Evolutionary conservation across 257 asterid genomes (phyloP).

Genomic region (Penstemon davidsonii): DNA sequence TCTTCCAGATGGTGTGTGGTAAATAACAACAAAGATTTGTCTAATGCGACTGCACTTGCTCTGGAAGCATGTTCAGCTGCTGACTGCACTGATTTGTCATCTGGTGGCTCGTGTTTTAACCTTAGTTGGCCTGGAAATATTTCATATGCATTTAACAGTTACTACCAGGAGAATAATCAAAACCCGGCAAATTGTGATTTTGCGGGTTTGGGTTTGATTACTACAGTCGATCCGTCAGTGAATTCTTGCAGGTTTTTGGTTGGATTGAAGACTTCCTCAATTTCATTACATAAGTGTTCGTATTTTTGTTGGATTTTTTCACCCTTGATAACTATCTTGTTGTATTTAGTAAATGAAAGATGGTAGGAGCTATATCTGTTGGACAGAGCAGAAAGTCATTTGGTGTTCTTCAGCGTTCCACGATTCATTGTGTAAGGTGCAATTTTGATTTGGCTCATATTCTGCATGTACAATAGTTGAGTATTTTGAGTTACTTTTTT

Average conservation of each 20-base stretch:
- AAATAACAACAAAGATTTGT: conserved; percentile 62
- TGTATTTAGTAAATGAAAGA: conserved; percentile 32
- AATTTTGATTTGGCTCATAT: too few species aligned
- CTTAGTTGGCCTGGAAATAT: conserved; percentile 79
- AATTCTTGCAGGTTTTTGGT: conserved; percentile 62
- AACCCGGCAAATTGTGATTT: conserved; percentile 60
- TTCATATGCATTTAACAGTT: conserved; percentile 78
- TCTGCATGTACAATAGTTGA: too few species aligned
- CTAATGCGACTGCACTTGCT: conserved; percentile 57
- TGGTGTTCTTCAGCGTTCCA: neutral
- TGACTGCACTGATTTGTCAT: conserved; percentile 61
- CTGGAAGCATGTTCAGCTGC: conserved; percentile 62
- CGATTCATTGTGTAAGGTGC: too few species aligned
- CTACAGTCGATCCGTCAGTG: conserved; percentile 77
- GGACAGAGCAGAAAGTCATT: neutral
- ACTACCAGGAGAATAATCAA: conserved; percentile 76
- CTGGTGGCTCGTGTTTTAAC: conserved; percentile 69
- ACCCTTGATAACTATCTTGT: conserved; percentile 32
- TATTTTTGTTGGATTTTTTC: conserved; percentile 34
- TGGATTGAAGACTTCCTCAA: conserved; percentile 53
- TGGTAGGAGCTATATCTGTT: conserved; percentile 15
- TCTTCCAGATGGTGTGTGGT: conserved; percentile 84
- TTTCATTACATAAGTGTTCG: conserved; percentile 24
- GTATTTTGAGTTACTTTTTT: too few species aligned
- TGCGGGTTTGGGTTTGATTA: conserved; percentile 79